phyloP scores from a whole-genome alignment of 371 early-diverging fungal genomes.

The Fennellomyces sp. region DNA sequence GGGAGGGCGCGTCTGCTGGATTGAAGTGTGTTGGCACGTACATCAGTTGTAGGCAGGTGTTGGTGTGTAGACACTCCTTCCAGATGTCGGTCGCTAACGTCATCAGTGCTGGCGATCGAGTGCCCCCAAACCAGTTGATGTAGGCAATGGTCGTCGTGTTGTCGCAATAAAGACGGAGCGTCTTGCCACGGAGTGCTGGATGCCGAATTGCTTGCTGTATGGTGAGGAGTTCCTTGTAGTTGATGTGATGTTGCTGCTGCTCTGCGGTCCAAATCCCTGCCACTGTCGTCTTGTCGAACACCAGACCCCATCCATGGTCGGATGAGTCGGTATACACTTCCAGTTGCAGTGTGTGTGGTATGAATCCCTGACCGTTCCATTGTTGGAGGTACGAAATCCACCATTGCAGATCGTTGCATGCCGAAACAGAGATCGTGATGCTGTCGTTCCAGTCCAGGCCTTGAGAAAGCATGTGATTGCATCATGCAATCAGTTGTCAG shows the following conservation, averaged over 20 bases:
- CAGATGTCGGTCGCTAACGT: neutral
- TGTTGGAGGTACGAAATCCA: conserved; percentile 14
- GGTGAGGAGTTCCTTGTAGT: conserved; percentile 13
- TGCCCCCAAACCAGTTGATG: conserved; percentile 4
- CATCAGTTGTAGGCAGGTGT: conserved; percentile 13
- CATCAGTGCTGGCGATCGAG: neutral
- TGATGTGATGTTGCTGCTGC: neutral
- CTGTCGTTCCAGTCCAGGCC: neutral
- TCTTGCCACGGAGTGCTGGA: conserved; percentile 11
- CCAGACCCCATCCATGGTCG: conserved; percentile 23
- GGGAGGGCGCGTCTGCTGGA: conserved; percentile 28
- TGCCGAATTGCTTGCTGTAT: conserved; percentile 10
- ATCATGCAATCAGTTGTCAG: conserved; percentile 4
- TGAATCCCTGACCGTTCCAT: conserved; percentile 30
- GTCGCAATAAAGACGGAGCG: neutral
- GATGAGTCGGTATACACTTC: conserved; percentile 35
- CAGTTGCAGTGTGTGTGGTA: conserved; percentile 5
- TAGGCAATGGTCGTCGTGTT: conserved; percentile 5
- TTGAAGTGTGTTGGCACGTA: conserved; percentile 32
- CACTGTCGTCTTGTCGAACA: conserved; percentile 7
- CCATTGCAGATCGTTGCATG: conserved; percentile 20
- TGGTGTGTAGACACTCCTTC: neutral
- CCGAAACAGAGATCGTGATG: neutral
- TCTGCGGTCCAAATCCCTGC: conserved; percentile 17
- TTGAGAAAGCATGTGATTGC: neutral